Percentiles rank a stretch among this genome's conserved stretches.
Evolutionary conservation across 352 stramenopile genomes (phyloP).

Genomic region (Phytophthora palmivora): DNA sequence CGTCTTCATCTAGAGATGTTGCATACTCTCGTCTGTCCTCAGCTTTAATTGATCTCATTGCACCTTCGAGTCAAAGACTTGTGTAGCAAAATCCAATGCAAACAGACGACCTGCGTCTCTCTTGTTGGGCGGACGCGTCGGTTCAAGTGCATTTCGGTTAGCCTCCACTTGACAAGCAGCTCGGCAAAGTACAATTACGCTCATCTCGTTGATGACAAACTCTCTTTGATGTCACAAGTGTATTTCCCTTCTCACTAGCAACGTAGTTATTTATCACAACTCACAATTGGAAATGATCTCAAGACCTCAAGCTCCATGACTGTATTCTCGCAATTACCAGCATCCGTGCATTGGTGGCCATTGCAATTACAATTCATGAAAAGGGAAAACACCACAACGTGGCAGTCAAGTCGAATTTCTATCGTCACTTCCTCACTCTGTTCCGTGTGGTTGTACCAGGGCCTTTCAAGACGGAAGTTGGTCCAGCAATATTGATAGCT

Average conservation of each 20-base stretch:
- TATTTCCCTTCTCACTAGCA: no score
- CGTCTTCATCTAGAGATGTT: background rate
- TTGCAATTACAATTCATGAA: slow-evolving; percentile 70
- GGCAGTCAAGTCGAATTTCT: slow-evolving; percentile 69
- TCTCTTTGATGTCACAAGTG: no score
- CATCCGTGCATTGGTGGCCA: slow-evolving; percentile 35
- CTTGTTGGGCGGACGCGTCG: slow-evolving; percentile 18
- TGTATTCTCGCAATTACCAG: slow-evolving; percentile 25
- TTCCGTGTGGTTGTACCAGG: slow-evolving; percentile 74
- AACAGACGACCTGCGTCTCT: background rate
- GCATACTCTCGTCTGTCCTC: slow-evolving; percentile 1
- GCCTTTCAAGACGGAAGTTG: slow-evolving; percentile 70
- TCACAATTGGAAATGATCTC: slow-evolving; percentile 21
- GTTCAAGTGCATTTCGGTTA: slow-evolving; percentile 26
- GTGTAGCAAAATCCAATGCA: background rate
- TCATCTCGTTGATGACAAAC: no score
- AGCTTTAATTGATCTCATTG: slow-evolving; percentile 12
- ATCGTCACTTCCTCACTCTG: slow-evolving; percentile 59
- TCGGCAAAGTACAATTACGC: no score
- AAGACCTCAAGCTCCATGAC: slow-evolving; percentile 12
- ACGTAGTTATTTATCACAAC: no score
- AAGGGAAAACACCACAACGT: slow-evolving; percentile 48
- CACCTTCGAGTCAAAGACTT: background rate
- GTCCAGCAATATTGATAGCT: slow-evolving; percentile 64
- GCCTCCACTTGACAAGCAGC: background rate